A percentile compares a stretch with the other conserved stretches of the same genome.
phyloP scores from a whole-genome alignment of 164 flowering plant genomes.

The Chloranthus sessilifolius region DNA sequence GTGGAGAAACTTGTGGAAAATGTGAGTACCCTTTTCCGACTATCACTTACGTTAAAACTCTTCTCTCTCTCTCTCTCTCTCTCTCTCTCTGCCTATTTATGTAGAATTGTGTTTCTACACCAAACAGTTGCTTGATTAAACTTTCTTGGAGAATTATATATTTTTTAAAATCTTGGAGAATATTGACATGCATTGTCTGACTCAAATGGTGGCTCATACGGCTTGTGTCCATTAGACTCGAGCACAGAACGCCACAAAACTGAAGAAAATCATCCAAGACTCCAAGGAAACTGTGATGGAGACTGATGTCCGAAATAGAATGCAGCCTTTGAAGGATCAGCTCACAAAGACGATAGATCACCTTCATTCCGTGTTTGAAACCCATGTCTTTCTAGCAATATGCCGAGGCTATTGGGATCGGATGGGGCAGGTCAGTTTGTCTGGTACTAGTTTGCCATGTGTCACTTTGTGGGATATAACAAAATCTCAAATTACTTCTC shows the following conservation, averaged over 20 bases:
- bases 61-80: background rate
- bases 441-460: background rate
- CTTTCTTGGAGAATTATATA: no score
- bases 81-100: background rate
- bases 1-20: slow-evolving; percentile 85
- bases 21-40: slow-evolving; percentile 56
- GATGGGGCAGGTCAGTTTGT: slow-evolving; percentile 66
- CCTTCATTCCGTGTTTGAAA: slow-evolving; percentile 63
- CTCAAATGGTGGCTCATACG: background rate
- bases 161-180: no score
- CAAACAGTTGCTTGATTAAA: background rate
- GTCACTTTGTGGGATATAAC: background rate
- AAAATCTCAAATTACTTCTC: background rate
- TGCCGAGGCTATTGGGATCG: slow-evolving; percentile 92
- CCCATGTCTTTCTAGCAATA: slow-evolving; percentile 64
- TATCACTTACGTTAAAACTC: slow-evolving; percentile 7
- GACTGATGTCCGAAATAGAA: slow-evolving; percentile 64
- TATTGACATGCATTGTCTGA: no score
- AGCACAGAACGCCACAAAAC: slow-evolving; percentile 60
- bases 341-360: slow-evolving; percentile 60
- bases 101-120: background rate
- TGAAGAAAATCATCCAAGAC: slow-evolving; percentile 83
- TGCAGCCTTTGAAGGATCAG: slow-evolving; percentile 80
- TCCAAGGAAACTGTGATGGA: slow-evolving; percentile 69
- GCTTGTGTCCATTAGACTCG: slow-evolving; percentile 52